Base-by-base conservation (phyloP, 2,329 filamentous ascomycete genomes). In the Podosphaera fusca region DNA sequence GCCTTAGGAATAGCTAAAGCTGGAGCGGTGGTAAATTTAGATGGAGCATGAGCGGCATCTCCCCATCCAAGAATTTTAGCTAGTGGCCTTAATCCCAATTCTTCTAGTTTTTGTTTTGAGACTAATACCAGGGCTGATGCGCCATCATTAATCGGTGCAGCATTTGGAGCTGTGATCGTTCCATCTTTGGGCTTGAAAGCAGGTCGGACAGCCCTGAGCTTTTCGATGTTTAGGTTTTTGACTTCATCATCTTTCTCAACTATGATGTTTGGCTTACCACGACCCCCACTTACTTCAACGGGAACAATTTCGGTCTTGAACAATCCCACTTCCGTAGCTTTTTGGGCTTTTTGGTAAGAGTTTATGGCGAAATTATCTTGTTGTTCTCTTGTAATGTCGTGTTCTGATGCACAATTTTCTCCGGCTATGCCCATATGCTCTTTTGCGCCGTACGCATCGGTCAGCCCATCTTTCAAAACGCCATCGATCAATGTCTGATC, bases 31-130 rank as follows among this genome's bases (percentile, higher is more conserved):
- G 92, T 98, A 79, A 98, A 98, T 70, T 92, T 92, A 74, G 84
- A 85, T 46, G 92, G 90, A 68, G 86, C 81, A 63, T 94, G 83
- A 61, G 85, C 92, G 58, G 92, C 90, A 68, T 98, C 92, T 65
- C 82, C 92, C 92, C 92, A 98, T 66, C 92, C 92, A 60, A 92
- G 82, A 67, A 98, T 96, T 78, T 94, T 95, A 68, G 87, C 92
- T 61, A 98, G 77, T 58, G 92, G 92, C 72, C 85, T 95, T 62
- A 96, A 76, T 67, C 82, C 82, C 63, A 95, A 83, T 73, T 92
- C 82, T 76, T 95, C 89, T 67, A 98, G 76, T 73, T 94, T 94
- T 59, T 84, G 84, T 75, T 95, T 90, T 47, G 89, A 95, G 64
- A 94, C 87, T 62, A 98, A 84, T 59, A 98, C 86, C 59, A 96